Evolutionary conservation across 768 basidiomycete species (phyloP).

Genomic region (Leucocoprinus birnbaumii): DNA sequence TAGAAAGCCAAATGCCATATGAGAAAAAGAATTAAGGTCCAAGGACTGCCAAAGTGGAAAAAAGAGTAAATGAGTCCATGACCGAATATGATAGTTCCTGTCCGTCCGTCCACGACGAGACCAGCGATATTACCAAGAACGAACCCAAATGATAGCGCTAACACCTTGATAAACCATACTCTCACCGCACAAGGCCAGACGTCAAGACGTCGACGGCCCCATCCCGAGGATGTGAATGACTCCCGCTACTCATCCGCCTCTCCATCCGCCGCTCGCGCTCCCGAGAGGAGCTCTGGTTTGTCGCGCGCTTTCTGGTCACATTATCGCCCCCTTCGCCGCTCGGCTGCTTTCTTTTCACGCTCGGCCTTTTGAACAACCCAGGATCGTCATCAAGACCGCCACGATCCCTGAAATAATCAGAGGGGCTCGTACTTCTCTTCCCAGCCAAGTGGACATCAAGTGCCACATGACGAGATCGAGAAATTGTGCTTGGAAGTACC

Average conservation of each 20-base stretch:
- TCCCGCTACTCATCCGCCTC: conserved; percentile 3
- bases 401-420: conserved; percentile 63
- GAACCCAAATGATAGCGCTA: not conserved
- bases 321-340: conserved; percentile 5
- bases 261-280: conserved; percentile 4
- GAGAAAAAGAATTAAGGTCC: not conserved
- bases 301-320: conserved; percentile 4
- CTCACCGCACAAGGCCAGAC: conserved; percentile 8
- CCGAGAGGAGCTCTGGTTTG: conserved; percentile 5
- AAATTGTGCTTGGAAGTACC: not conserved
- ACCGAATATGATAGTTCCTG: conserved; percentile 4
- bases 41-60: conserved; percentile 1
- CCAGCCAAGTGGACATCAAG: conserved; percentile 20
- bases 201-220: not conserved
- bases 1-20: not conserved
- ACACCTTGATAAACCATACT: not conserved
- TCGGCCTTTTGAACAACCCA: conserved; percentile 63
- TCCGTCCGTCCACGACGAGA: conserved; percentile 8
- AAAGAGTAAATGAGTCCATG: conserved; percentile 1
- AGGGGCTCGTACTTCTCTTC: conserved; percentile 71
- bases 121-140: not conserved
- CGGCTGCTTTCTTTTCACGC: conserved; percentile 46
- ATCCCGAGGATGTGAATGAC: conserved; percentile 3
- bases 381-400: conserved; percentile 43
- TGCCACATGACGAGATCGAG: conserved; percentile 2